These are phyloP conservation scores for Suillus fuscotomentosus DNA, from an alignment of 768 basidiomycete species.

Conservation along the genomic window DNA sequence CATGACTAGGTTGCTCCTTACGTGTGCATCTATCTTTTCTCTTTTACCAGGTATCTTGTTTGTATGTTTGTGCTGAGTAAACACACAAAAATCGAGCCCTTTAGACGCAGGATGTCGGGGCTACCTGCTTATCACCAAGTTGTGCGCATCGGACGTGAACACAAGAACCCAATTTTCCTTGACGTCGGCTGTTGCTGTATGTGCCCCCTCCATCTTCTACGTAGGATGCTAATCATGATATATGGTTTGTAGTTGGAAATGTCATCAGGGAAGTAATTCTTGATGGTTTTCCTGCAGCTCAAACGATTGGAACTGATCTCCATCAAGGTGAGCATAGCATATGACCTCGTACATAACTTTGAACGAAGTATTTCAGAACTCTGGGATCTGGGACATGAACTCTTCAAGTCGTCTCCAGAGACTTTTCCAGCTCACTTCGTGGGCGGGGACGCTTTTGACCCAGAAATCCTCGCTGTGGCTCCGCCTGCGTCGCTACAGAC, in stretches of 20 bases:
- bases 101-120: background rate
- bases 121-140: conserved; percentile 15
- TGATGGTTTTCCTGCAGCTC: conserved; percentile 36
- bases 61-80: background rate
- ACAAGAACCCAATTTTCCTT: conserved; percentile 33
- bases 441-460: conserved; percentile 51
- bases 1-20: conserved; percentile 11
- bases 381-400: conserved; percentile 56
- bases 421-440: conserved; percentile 53
- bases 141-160: conserved; percentile 30
- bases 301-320: conserved; percentile 35
- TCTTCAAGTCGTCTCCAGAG: conserved; percentile 51
- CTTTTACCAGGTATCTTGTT: background rate
- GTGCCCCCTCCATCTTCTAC: conserved; percentile 2
- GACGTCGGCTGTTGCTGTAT: conserved; percentile 41
- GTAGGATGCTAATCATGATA: background rate
- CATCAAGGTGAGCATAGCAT: conserved; percentile 23
- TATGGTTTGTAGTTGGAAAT: conserved; percentile 29
- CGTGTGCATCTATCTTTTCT: background rate
- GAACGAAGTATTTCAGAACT: conserved; percentile 35
- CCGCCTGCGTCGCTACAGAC: conserved; percentile 24
- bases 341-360: too few species aligned
- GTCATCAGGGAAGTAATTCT: conserved; percentile 33
- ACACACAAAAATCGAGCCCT: background rate
- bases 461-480: conserved; percentile 33